Percentiles rank a stretch among this genome's conserved stretches.
These are phyloP conservation scores for Austroboletus olivaceoglutinosus DNA, from an alignment of 1,284 basidiomycete genomes.

Conservation along the genomic window DNA sequence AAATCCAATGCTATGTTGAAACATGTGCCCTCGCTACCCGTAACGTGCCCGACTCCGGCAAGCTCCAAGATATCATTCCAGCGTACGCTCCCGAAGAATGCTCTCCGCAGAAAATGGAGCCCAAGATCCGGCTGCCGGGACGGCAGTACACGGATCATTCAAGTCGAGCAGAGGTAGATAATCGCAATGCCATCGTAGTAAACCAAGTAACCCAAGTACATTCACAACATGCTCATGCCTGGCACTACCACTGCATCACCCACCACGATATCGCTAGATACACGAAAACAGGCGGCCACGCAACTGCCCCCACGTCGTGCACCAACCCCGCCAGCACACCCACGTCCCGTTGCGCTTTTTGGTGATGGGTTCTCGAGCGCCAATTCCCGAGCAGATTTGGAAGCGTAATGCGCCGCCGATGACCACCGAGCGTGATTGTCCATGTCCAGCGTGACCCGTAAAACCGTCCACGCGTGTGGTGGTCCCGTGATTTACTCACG, in stretches of 20 bases:
- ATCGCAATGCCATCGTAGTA: no score
- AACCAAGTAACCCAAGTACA: no score
- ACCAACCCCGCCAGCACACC: constrained; percentile 33
- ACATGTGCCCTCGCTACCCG: no score
- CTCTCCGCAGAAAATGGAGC: not conserved
- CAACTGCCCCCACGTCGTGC: constrained; percentile 35
- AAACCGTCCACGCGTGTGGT: constrained; percentile 11
- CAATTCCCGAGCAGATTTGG: constrained; percentile 12
- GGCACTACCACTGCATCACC: constrained; percentile 24
- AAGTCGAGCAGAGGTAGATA: not conserved
- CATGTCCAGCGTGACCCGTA: constrained; percentile 23
- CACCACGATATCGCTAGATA: constrained; percentile 28
- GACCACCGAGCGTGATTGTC: constrained; percentile 29
- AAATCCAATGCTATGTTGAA: no score
- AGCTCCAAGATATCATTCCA: no score
- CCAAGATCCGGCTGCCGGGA: not conserved
- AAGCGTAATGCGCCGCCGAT: constrained; percentile 29
- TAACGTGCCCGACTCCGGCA: no score
- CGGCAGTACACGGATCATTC: constrained; percentile 7
- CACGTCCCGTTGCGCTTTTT: constrained; percentile 15
- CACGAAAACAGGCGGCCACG: constrained; percentile 36
- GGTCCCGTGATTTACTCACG: constrained; percentile 11
- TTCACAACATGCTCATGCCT: no score
- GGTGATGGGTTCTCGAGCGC: constrained; percentile 1
- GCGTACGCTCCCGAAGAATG: no score